phyloP scores from a whole-genome alignment of 352 stramenopile species.

The Globisporangium ultimum region DNA sequence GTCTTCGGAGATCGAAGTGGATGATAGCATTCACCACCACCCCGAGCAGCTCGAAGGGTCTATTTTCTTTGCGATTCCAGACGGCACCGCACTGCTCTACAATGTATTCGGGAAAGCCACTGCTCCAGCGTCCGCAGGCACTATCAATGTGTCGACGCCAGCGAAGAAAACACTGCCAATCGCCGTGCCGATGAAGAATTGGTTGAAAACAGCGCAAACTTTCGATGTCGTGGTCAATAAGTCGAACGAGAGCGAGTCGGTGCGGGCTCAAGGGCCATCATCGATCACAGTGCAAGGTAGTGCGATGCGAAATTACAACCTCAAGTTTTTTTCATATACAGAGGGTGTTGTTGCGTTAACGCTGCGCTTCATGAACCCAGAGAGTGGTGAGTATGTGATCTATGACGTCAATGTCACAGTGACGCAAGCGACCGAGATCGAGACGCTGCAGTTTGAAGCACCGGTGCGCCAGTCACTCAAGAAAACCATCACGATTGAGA shows the following conservation, averaged over 20 bases:
- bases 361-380: conserved; percentile 80
- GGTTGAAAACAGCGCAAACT: conserved; percentile 75
- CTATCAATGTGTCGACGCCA: conserved; percentile 44
- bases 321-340: conserved; percentile 89
- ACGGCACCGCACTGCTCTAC: conserved; percentile 87
- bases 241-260: conserved; percentile 28
- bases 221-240: conserved; percentile 76
- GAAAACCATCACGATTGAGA: conserved; percentile 88
- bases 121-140: conserved; percentile 37
- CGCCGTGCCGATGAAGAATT: conserved; percentile 82
- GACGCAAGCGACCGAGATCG: conserved; percentile 55
- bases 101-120: conserved; percentile 77
- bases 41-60: conserved; percentile 66
- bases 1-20: not conserved
- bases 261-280: conserved; percentile 60
- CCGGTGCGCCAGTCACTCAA: conserved; percentile 80
- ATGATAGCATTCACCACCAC: conserved; percentile 23
- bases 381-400: conserved; percentile 83
- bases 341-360: conserved; percentile 52
- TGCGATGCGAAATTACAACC: conserved; percentile 67
- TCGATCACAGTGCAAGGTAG: conserved; percentile 62
- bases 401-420: conserved; percentile 64
- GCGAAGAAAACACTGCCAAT: conserved; percentile 82
- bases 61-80: conserved; percentile 89
- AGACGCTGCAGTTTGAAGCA: conserved; percentile 79